phyloP scores from a whole-genome alignment of 805 yeast genomes.

The Novakomyces olei region DNA sequence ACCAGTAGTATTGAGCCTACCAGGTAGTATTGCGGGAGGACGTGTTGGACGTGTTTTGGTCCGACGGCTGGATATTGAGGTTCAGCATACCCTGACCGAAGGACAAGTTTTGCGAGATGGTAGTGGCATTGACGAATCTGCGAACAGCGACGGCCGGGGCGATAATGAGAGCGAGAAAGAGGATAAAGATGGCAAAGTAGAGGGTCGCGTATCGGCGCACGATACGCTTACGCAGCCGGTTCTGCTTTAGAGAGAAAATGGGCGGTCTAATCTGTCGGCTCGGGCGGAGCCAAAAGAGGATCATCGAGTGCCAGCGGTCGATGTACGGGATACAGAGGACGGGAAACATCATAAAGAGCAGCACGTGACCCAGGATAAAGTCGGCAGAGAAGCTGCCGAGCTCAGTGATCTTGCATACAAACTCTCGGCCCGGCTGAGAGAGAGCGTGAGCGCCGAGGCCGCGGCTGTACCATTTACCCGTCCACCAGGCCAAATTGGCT shows the following conservation, averaged over 20 bases:
- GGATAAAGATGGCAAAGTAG: slow-evolving; percentile 44
- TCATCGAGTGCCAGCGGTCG: slow-evolving; percentile 94
- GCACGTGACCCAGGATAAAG: slow-evolving; percentile 74
- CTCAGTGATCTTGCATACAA: slow-evolving; percentile 80
- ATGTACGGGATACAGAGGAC: slow-evolving; percentile 60
- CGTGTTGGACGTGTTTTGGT: too few species aligned
- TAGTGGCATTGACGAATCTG: too few species aligned
- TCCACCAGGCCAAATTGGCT: slow-evolving; percentile 97
- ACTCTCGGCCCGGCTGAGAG: slow-evolving; percentile 92
- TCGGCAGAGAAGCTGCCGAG: slow-evolving; percentile 92
- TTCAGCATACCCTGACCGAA: too few species aligned
- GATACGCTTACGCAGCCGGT: slow-evolving; percentile 91
- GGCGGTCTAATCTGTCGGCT: slow-evolving; percentile 95
- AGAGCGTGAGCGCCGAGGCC: slow-evolving; percentile 85
- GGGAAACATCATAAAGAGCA: slow-evolving; percentile 78
- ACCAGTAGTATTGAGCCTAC: too few species aligned
- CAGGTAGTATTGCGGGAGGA: too few species aligned
- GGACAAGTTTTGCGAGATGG: too few species aligned
- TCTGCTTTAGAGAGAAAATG: slow-evolving; percentile 87
- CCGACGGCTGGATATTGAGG: too few species aligned
- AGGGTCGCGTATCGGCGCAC: slow-evolving; percentile 75
- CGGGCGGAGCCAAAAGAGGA: slow-evolving; percentile 98
- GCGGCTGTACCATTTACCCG: slow-evolving; percentile 95
- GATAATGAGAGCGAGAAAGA: slow-evolving; percentile 55
- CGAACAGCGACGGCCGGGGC: slow-evolving; percentile 79